Evolutionary conservation across 2,329 filamentous ascomycete genomes (phyloP).

Genomic region (Neonectria neomacrospora): DNA sequence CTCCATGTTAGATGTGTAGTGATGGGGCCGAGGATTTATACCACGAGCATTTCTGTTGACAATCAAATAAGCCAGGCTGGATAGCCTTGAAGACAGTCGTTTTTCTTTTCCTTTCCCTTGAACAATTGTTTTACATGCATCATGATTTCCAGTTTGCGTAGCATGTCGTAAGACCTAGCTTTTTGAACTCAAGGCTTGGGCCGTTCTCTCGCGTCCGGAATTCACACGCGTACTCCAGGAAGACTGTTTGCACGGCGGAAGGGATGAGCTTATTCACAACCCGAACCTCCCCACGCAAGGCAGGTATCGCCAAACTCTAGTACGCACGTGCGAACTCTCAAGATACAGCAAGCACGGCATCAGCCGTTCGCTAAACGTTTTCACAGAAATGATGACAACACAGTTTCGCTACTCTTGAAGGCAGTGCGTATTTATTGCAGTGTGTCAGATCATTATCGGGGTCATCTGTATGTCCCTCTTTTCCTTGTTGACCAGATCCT

Average conservation of each 20-base stretch:
- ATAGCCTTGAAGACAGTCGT: no score
- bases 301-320: background rate
- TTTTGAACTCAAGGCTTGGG: background rate
- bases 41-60: slow-evolving; percentile 1
- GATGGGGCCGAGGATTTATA: background rate
- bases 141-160: no score
- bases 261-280: background rate
- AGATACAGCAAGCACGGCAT: no score
- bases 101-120: no score
- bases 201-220: background rate
- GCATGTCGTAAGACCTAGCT: background rate
- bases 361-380: background rate
- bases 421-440: slow-evolving; percentile 1
- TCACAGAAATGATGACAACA: no score
- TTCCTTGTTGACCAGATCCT: background rate
- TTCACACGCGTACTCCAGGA: background rate
- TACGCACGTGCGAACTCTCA: background rate
- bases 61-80: background rate
- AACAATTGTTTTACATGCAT: background rate
- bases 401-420: background rate
- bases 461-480: background rate
- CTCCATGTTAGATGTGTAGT: background rate
- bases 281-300: no score
- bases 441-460: background rate
- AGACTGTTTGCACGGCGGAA: background rate